phyloP scores from a whole-genome alignment of 2,329 filamentous ascomycete species.

The Penicillium sp. region DNA sequence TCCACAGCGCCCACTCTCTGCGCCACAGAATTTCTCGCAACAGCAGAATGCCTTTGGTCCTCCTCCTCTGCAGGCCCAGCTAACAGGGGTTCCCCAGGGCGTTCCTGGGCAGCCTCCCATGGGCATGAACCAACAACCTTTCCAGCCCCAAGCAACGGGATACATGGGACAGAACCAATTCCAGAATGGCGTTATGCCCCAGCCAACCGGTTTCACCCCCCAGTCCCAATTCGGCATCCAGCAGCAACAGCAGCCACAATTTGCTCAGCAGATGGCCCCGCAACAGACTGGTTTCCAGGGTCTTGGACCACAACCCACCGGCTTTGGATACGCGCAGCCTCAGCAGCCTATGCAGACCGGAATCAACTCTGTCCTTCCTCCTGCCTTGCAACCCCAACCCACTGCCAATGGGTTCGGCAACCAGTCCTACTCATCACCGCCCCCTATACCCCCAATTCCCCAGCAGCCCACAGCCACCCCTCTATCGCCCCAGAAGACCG shows the following conservation, averaged over 20 bases:
- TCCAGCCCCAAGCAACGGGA: conserved; percentile 69
- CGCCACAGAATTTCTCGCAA: conserved; percentile 75
- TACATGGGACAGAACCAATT: conserved; percentile 51
- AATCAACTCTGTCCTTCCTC: conserved; percentile 56
- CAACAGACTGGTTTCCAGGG: conserved; percentile 46
- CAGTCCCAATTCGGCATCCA: conserved; percentile 49
- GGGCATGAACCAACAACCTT: conserved; percentile 68
- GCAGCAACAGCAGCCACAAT: conserved; percentile 50
- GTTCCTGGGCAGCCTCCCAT: conserved; percentile 72
- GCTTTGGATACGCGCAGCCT: conserved; percentile 51
- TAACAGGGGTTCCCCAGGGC: conserved; percentile 70
- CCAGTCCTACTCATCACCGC: conserved; percentile 50
- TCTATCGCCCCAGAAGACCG: conserved; percentile 76
- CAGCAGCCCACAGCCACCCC: conserved; percentile 62
- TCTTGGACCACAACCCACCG: conserved; percentile 57
- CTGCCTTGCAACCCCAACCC: conserved; percentile 53
- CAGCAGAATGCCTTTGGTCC: conserved; percentile 72
- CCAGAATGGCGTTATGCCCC: conserved; percentile 46
- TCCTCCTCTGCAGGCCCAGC: conserved; percentile 77
- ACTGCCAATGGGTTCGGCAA: conserved; percentile 54
- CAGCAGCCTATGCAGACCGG: conserved; percentile 54
- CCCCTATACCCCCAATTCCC: conserved; percentile 59
- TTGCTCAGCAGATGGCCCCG: conserved; percentile 25
- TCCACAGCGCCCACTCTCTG: conserved; percentile 79
- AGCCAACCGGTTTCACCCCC: conserved; percentile 50